phyloP scores from a whole-genome alignment of 495 filamentous ascomycete species.

The Podospora pseudopauciseta region DNA sequence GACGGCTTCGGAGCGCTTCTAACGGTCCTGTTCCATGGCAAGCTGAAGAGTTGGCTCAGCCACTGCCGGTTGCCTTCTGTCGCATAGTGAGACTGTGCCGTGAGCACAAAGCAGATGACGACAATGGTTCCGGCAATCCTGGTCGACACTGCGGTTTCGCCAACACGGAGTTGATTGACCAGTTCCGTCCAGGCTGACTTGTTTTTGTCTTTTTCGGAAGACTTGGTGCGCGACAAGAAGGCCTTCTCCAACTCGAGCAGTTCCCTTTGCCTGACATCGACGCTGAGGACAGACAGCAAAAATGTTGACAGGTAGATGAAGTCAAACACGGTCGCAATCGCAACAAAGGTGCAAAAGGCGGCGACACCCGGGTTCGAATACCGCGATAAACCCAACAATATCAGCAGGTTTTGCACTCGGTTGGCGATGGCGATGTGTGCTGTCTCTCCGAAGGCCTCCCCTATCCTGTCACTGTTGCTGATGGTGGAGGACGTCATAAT shows the following conservation, averaged over 20 bases:
- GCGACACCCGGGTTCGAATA: constrained; percentile 51
- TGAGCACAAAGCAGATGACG: constrained; percentile 57
- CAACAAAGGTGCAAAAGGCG: constrained; percentile 67
- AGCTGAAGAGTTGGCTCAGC: constrained; percentile 37
- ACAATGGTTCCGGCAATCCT: constrained; percentile 59
- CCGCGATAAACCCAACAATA: constrained; percentile 56
- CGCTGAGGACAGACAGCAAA: constrained; percentile 68
- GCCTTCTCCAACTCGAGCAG: constrained; percentile 51
- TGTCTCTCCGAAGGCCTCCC: constrained; percentile 63
- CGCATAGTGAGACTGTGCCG: constrained; percentile 64
- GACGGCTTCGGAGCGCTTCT: constrained; percentile 37
- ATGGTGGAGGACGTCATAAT: constrained; percentile 60
- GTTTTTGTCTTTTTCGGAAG: constrained; percentile 12
- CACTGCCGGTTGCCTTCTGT: constrained; percentile 46
- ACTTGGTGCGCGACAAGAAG: constrained; percentile 34
- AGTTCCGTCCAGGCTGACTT: constrained; percentile 49
- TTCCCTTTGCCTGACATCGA: constrained; percentile 68
- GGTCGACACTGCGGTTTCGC: constrained; percentile 53
- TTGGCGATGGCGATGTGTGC: constrained; percentile 61
- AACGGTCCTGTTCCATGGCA: constrained; percentile 24
- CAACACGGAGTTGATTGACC: constrained; percentile 46
- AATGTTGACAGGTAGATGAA: constrained; percentile 68
- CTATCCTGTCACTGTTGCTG: constrained; percentile 56
- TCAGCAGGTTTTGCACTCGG: constrained; percentile 55
- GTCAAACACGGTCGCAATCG: constrained; percentile 65